These are phyloP conservation scores for Dryas alaskensis DNA, from an alignment of 306 rosid species.

Conservation along the genomic window DNA sequence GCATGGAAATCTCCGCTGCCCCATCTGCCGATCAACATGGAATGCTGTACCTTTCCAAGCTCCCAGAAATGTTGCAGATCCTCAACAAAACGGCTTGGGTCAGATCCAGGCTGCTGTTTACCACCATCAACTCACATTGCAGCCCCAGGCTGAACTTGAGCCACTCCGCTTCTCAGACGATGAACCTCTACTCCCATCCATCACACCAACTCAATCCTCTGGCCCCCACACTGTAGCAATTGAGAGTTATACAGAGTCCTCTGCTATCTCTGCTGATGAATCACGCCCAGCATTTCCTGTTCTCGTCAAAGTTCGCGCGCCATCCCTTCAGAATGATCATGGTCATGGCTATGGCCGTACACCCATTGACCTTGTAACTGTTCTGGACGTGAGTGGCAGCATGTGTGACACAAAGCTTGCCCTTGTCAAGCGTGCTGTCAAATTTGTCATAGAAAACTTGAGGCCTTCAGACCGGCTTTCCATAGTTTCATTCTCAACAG, in stretches of 20 bases:
- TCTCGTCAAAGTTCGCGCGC: conserved; percentile 10
- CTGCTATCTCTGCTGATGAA: conserved; percentile 7
- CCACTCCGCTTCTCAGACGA: conserved; percentile 2
- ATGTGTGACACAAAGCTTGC: conserved; percentile 32
- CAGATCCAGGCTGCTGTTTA: neutral
- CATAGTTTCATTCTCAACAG: conserved; percentile 24
- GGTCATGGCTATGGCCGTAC: neutral
- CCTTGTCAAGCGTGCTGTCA: conserved; percentile 29
- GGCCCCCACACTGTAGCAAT: neutral
- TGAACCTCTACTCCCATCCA: conserved; percentile 5
- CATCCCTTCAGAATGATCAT: conserved; percentile 4
- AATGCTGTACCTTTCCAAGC: conserved; percentile 13
- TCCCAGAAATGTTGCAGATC: neutral
- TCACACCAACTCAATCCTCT: conserved; percentile 1
- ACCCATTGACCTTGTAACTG: conserved; percentile 36
- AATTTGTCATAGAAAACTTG: conserved; percentile 31
- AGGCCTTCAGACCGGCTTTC: conserved; percentile 37
- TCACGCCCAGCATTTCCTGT: conserved; percentile 1
- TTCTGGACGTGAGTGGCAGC: conserved; percentile 35
- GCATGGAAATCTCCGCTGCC: conserved; percentile 16
- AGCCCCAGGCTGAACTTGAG: neutral
- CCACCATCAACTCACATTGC: neutral
- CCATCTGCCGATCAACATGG: conserved; percentile 12
- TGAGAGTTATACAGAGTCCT: neutral
- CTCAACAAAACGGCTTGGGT: neutral